Evolutionary conservation across 371 early-diverging fungal species (phyloP), one percentile per base, ranked within the genome.

Genomic region (Sanchytrium tribonematis): DNA sequence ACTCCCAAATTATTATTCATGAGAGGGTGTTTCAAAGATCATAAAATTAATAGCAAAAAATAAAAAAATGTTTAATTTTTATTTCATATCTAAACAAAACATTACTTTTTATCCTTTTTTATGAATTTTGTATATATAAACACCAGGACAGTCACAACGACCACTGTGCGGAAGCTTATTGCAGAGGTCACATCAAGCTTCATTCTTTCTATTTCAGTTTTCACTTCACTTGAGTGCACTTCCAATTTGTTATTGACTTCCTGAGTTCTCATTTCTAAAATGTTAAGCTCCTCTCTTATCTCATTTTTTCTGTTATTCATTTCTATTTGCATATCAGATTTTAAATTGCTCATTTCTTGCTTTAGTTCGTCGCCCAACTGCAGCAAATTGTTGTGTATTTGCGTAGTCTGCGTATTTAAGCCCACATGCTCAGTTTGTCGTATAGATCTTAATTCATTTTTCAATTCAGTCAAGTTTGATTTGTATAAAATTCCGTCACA

Each of bases 301-400:
- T 93, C 95, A 31, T 89, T 83, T 72, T 88, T 88, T 72, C 87
- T 84, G 72, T 86, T 86, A 74, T 90, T 91, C 78, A 94, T 75
- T 74, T 94, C 95, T 73, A 93, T 83, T 27, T 85, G 81, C 31
- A 93, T 84, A 28, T 92, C 91, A 2, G 85, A 81, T 75, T 89
- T 88, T 77, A 93, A 75, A 30, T 80, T 81, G 0, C 84, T 81
- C 22, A 88, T 79, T 31, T 85, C 83, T 69, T 93, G 92, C 17
- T 82, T 80, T 28, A 88, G 75, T 65, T 81, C 79, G 68, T 88
- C 89, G 31, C 80, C 82, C 73, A 92, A 69, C 0, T 80, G 76
- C 68, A 91, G 90, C 1, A 91, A 82, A 69, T 89, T 90, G 29
- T 90, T 80, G 68, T 83, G 80, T n/a, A 91, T 84, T 0, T 76